Evolutionary conservation across 176 grass and related monocot species (phyloP).

Genomic region (Oryza brachyantha): DNA sequence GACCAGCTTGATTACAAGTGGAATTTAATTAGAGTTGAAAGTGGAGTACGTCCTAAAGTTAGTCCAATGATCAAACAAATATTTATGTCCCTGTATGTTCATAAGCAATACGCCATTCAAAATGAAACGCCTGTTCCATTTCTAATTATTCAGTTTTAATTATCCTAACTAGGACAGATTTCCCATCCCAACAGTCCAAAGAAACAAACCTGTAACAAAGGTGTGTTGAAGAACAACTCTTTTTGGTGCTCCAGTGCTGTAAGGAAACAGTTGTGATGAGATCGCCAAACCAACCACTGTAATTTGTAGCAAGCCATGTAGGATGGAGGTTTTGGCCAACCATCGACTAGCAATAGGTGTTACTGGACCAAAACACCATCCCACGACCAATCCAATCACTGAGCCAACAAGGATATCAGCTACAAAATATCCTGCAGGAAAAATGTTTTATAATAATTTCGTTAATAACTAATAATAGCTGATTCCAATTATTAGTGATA

Average conservation of each 20-base stretch:
- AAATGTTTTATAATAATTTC: background rate
- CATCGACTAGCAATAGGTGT: slow-evolving; percentile 64
- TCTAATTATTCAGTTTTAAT: background rate
- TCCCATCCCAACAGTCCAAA: background rate
- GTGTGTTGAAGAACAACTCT: slow-evolving; percentile 89
- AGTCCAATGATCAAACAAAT: slow-evolving; percentile 12
- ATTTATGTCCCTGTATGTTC: background rate
- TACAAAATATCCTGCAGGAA: slow-evolving; percentile 86
- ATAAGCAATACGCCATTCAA: background rate
- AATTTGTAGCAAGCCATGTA: slow-evolving; percentile 72
- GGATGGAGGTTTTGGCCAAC: slow-evolving; percentile 66
- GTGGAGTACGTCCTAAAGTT: background rate
- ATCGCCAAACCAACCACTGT: slow-evolving; percentile 76
- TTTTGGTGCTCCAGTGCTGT: slow-evolving; percentile 83
- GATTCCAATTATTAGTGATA: background rate
- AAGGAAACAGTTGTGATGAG: slow-evolving; percentile 94
- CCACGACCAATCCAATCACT: slow-evolving; percentile 75
- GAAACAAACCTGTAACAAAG: slow-evolving; percentile 67
- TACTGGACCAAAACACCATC: slow-evolving; percentile 77
- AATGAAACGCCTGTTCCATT: background rate
- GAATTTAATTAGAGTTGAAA: background rate
- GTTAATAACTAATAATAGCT: background rate
- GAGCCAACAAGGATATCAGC: slow-evolving; percentile 80
- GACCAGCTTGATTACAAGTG: background rate
- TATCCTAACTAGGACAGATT: background rate